Conservation (phyloP, 768 basidiomycete genomes). For the Leucosporidium creatinivorum region DNA sequence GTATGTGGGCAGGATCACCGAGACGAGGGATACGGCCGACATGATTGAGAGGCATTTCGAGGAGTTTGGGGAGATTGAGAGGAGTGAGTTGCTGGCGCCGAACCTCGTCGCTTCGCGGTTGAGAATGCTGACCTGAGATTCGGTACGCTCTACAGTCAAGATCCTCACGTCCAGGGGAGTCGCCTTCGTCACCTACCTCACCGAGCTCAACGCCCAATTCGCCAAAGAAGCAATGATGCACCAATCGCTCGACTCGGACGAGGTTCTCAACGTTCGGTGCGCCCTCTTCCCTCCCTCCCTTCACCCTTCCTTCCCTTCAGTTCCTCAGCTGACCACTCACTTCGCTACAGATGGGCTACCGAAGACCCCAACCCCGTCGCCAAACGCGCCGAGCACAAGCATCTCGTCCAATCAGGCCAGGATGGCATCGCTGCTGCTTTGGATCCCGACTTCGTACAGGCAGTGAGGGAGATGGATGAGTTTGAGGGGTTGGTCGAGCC, state of each 20-base stretch:
- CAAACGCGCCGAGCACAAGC: slow-evolving; percentile 73
- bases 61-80: slow-evolving; percentile 90
- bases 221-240: slow-evolving; percentile 99
- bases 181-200: slow-evolving; percentile 90
- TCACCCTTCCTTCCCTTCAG: background rate
- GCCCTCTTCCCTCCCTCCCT: slow-evolving; percentile 21
- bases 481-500: slow-evolving; percentile 52
- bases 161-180: slow-evolving; percentile 90
- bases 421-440: slow-evolving; percentile 74
- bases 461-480: slow-evolving; percentile 74
- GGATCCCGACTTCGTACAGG: slow-evolving; percentile 81
- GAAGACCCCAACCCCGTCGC: slow-evolving; percentile 94
- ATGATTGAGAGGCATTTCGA: slow-evolving; percentile 86
- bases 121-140: background rate
- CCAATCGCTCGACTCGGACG: slow-evolving; percentile 93
- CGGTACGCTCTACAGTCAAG: slow-evolving; percentile 52
- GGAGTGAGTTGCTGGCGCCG: slow-evolving; percentile 53
- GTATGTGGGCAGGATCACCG: slow-evolving; percentile 80
- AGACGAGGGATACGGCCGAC: slow-evolving; percentile 52
- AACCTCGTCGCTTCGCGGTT: slow-evolving; percentile 24
- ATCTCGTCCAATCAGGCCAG: slow-evolving; percentile 75
- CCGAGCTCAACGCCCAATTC: slow-evolving; percentile 80
- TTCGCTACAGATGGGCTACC: slow-evolving; percentile 67
- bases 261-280: slow-evolving; percentile 86
- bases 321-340: background rate